Conservation (phyloP, 371 early-diverging fungal genomes). For the Zancudomyces culisetae region DNA sequence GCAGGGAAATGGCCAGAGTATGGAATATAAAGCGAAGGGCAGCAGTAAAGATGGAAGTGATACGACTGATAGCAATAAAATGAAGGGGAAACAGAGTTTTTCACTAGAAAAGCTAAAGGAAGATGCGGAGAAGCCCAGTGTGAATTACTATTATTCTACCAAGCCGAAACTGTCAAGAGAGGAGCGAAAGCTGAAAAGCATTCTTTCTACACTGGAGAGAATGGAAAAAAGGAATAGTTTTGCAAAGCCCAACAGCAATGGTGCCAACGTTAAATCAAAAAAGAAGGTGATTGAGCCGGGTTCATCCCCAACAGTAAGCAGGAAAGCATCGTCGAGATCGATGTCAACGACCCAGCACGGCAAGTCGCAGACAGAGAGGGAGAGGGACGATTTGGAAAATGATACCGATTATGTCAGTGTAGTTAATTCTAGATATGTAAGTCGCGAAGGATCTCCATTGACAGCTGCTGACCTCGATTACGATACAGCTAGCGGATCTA, state of each 20-base stretch:
- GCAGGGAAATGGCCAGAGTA: background rate
- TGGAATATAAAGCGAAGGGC: background rate
- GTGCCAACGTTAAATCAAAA: background rate
- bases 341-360: background rate
- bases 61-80: background rate
- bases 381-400: background rate
- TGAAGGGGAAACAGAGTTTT: background rate
- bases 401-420: background rate
- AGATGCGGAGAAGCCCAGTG: conserved; percentile 15
- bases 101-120: conserved; percentile 12
- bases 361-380: background rate
- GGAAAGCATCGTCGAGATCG: background rate
- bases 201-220: conserved; percentile 28
- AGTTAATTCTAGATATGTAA: background rate
- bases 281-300: background rate
- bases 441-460: background rate
- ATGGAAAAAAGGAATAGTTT: conserved; percentile 12
- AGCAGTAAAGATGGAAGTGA: background rate
- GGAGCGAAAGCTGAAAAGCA: conserved; percentile 45
- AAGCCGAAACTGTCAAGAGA: conserved; percentile 32
- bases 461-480: background rate
- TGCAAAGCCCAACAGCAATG: background rate
- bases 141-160: conserved; percentile 19
- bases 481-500: too few relatives aligned
- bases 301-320: background rate